A percentile compares a stretch with the other conserved stretches of the same genome.
phyloP scores from a whole-genome alignment of 148 eudicot genomes.

The Limonium bicolor region DNA sequence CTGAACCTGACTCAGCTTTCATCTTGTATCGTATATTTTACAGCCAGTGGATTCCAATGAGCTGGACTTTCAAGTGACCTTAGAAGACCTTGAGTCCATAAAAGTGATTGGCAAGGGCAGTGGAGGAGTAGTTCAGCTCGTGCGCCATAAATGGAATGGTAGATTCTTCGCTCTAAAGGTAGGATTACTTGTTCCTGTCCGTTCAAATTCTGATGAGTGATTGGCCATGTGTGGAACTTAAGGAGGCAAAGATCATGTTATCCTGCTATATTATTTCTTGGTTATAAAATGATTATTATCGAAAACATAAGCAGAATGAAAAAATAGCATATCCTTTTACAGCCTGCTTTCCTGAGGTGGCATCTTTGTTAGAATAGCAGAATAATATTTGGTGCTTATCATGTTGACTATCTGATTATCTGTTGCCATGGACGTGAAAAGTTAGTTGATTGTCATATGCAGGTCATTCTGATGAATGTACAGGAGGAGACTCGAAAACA shows the following conservation, averaged over 20 bases:
- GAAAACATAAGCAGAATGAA: too few relatives aligned
- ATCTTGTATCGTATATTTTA: constrained; percentile 8
- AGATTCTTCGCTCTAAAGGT: constrained; percentile 93
- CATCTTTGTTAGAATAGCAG: too few relatives aligned
- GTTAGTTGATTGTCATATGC: constrained; percentile 9
- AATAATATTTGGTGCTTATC: too few relatives aligned
- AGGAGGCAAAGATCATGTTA: too few relatives aligned
- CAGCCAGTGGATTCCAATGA: constrained; percentile 73
- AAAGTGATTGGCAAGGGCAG: constrained; percentile 97
- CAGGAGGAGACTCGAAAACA: constrained; percentile 95
- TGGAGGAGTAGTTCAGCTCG: constrained; percentile 98
- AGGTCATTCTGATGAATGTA: constrained; percentile 96
- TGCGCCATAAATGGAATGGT: constrained; percentile 93
- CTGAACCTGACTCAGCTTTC: neutral
- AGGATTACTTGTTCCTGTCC: too few relatives aligned
- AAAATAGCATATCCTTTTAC: too few relatives aligned
- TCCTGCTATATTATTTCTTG: too few relatives aligned
- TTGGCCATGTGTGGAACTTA: too few relatives aligned
- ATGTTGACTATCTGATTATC: neutral
- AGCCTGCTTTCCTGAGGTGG: too few relatives aligned
- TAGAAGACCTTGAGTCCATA: constrained; percentile 93
- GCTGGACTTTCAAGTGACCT: constrained; percentile 64
- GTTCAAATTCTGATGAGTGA: too few relatives aligned
- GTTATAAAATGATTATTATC: too few relatives aligned
- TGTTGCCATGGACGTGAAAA: neutral